phyloP scores from a whole-genome alignment of 2,329 filamentous ascomycete genomes.

The Rutstroemia sp. region DNA sequence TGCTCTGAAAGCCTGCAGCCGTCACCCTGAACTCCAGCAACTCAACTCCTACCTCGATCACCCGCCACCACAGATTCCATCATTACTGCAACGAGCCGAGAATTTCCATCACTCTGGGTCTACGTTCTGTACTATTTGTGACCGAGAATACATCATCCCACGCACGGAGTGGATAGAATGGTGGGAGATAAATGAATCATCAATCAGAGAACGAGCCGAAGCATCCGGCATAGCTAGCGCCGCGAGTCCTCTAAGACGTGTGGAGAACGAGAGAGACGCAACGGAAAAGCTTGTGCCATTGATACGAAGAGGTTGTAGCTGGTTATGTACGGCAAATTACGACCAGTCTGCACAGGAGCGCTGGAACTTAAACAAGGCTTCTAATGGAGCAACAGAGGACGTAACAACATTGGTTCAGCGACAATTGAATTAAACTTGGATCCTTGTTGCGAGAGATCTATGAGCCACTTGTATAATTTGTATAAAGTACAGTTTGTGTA shows the following conservation, averaged over 20 bases:
- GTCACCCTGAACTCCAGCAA: slow-evolving; percentile 18
- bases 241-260: slow-evolving; percentile 17
- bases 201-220: slow-evolving; percentile 6
- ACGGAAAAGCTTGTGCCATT: slow-evolving; percentile 29
- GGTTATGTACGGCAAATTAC: slow-evolving; percentile 25
- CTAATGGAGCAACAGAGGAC: background rate
- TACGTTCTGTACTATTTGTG: slow-evolving; percentile 45
- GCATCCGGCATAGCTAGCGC: slow-evolving; percentile 13
- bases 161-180: slow-evolving; percentile 56
- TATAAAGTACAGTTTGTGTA: background rate
- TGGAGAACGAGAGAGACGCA: slow-evolving; percentile 27
- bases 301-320: slow-evolving; percentile 31
- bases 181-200: slow-evolving; percentile 37
- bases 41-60: slow-evolving; percentile 18
- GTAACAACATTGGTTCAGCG: background rate
- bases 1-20: slow-evolving; percentile 22
- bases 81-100: slow-evolving; percentile 25
- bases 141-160: slow-evolving; percentile 41
- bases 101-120: slow-evolving; percentile 41
- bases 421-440: background rate
- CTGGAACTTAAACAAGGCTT: background rate
- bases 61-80: slow-evolving; percentile 18
- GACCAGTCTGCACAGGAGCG: no score
- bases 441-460: no score
- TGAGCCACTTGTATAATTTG: background rate